A percentile compares a stretch with the other conserved stretches of the same genome.
Conservation (phyloP, 768 basidiomycete species). For the Boletus sp. region DNA sequence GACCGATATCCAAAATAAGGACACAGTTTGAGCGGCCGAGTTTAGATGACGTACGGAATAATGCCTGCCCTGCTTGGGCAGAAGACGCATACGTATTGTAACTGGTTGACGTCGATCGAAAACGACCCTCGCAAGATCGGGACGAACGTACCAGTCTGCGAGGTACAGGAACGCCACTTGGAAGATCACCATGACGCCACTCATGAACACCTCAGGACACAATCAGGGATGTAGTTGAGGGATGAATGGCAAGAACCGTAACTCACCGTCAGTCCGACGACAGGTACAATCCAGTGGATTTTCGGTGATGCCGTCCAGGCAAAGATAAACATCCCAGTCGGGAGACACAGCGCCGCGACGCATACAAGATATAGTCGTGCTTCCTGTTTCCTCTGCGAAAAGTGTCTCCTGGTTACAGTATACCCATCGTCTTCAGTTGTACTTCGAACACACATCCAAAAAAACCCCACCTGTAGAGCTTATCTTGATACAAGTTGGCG, state of each 20-base stretch:
- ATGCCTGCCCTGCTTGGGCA: conserved; percentile 50
- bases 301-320: conserved; percentile 59
- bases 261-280: conserved; percentile 22
- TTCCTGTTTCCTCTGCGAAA: conserved; percentile 39
- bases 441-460: neutral
- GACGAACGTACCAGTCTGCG: conserved; percentile 43
- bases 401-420: conserved; percentile 21
- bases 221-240: neutral
- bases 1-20: neutral
- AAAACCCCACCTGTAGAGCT: conserved; percentile 40
- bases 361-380: conserved; percentile 58
- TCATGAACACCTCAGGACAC: conserved; percentile 35
- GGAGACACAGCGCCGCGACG: conserved; percentile 50
- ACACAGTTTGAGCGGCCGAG: neutral
- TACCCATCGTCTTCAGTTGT: conserved; percentile 14
- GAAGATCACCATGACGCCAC: conserved; percentile 40
- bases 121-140: neutral
- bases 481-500: conserved; percentile 46
- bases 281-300: conserved; percentile 57
- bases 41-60: conserved; percentile 35
- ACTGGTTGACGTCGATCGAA: conserved; percentile 18
- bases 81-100: conserved; percentile 49
- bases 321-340: conserved; percentile 62
- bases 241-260: neutral
- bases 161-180: conserved; percentile 46